Percentiles rank a stretch among this genome's conserved stretches.
Evolutionary conservation across 169 alveolate species (phyloP).

Genomic region (Miamiensis avidus): DNA sequence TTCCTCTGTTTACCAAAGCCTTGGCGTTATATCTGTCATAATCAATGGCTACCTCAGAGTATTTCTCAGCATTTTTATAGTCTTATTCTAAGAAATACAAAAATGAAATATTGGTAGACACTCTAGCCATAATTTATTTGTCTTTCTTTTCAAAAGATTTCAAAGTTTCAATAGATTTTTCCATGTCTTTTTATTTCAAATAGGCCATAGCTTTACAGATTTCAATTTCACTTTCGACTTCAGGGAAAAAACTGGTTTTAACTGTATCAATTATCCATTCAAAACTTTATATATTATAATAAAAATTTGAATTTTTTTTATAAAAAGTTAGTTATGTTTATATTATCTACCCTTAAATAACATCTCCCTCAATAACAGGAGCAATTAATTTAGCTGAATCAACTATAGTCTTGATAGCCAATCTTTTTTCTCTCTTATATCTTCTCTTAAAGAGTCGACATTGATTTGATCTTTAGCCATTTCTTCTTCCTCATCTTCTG

Average conservation of each 20-base stretch:
- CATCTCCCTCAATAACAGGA: constrained; percentile 82
- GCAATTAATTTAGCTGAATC: constrained; percentile 85
- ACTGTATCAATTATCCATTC: constrained; percentile 85
- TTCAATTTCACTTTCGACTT: constrained; percentile 88
- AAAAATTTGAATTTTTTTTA: too few relatives aligned
- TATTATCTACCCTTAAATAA: constrained; percentile 60
- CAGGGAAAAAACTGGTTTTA: constrained; percentile 83
- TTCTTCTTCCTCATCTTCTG: constrained; percentile 80
- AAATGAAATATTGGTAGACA: constrained; percentile 90
- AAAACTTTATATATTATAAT: constrained; percentile 19
- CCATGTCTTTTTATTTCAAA: constrained; percentile 82
- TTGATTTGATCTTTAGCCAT: constrained; percentile 56
- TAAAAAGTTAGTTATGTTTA: too few relatives aligned
- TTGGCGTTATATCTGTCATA: constrained; percentile 89
- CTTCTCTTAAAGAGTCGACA: constrained; percentile 88
- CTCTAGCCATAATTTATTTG: constrained; percentile 87
- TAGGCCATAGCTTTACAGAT: constrained; percentile 85
- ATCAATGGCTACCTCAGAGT: constrained; percentile 91
- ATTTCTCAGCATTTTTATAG: constrained; percentile 86
- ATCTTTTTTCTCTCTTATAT: constrained; percentile 78
- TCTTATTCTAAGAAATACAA: constrained; percentile 91
- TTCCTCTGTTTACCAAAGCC: constrained; percentile 93
- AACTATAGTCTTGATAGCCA: constrained; percentile 74
- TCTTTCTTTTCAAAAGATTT: constrained; percentile 91
- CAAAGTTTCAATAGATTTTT: constrained; percentile 84